phyloP scores from a whole-genome alignment of 1,139 yeast genomes.

The Pichia sp. region DNA sequence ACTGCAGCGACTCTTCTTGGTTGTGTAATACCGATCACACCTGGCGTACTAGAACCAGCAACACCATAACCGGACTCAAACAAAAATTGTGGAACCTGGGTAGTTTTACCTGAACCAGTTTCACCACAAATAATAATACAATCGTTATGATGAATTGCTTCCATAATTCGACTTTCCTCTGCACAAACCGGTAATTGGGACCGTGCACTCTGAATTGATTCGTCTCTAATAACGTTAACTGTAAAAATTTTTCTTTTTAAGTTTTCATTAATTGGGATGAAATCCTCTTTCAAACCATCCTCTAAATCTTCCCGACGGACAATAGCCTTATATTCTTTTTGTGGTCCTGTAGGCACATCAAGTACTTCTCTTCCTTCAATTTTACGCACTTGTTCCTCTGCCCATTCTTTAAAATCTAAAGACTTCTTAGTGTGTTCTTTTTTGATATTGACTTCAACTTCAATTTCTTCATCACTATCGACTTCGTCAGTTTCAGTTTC shows the following conservation, averaged over 20 bases:
- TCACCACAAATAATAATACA: slow-evolving; percentile 91
- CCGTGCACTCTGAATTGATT: slow-evolving; percentile 60
- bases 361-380: slow-evolving; percentile 53
- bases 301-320: slow-evolving; percentile 59
- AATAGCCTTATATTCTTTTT: slow-evolving; percentile 43
- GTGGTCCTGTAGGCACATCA: slow-evolving; percentile 41
- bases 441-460: slow-evolving; percentile 30
- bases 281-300: slow-evolving; percentile 54
- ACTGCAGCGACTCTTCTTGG: slow-evolving; percentile 99
- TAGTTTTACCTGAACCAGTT: slow-evolving; percentile 80
- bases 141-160: slow-evolving; percentile 89
- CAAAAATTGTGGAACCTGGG: slow-evolving; percentile 72
- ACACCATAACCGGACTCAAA: slow-evolving; percentile 86
- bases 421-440: slow-evolving; percentile 34
- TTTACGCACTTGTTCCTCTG: slow-evolving; percentile 48
- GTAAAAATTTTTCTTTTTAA: slow-evolving; percentile 58
- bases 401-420: slow-evolving; percentile 53
- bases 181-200: slow-evolving; percentile 79
- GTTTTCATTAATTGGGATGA: slow-evolving; percentile 48
- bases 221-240: slow-evolving; percentile 61
- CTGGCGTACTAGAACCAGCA: slow-evolving; percentile 62
- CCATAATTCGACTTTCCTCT: slow-evolving; percentile 93
- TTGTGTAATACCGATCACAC: slow-evolving; percentile 94
- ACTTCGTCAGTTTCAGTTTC: slow-evolving; percentile 24
- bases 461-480: slow-evolving; percentile 25